phyloP scores from a whole-genome alignment of 331 rosid genomes.

The Malus hybrid region DNA sequence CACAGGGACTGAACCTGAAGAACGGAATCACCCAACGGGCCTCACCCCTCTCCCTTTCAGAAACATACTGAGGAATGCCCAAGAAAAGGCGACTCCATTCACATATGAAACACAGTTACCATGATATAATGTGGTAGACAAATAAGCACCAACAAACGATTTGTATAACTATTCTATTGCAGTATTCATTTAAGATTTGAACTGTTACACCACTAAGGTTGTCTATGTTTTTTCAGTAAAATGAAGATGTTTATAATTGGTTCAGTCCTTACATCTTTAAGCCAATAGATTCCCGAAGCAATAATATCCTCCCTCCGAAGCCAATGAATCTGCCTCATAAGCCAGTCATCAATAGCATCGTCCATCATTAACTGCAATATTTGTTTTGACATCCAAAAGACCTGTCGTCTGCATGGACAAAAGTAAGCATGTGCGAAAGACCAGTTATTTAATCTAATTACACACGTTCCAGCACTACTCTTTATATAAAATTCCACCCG shows the following conservation, averaged over 20 bases:
- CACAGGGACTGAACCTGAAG: neutral
- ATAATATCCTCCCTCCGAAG: conserved; percentile 69
- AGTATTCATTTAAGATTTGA: neutral
- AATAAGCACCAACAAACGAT: neutral
- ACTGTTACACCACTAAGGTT: conserved; percentile 8
- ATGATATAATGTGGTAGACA: neutral
- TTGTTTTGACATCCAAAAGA: conserved; percentile 97
- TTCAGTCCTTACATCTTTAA: conserved; percentile 76
- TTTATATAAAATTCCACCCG: neutral
- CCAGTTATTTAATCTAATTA: conserved; percentile 1
- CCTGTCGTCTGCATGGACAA: conserved; percentile 71
- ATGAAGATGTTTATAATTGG: conserved; percentile 11
- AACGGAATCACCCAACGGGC: neutral
- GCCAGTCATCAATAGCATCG: conserved; percentile 96
- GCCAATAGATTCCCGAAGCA: conserved; percentile 84
- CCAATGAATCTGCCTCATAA: conserved; percentile 77
- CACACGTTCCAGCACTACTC: conserved; percentile 6
- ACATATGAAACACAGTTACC: neutral
- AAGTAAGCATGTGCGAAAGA: conserved; percentile 11
- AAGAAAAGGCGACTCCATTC: neutral
- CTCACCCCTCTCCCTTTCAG: neutral
- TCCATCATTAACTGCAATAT: conserved; percentile 88
- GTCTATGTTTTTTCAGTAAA: conserved; percentile 7
- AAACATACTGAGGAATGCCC: neutral
- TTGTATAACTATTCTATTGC: neutral